These are phyloP conservation scores for Ambispora gerdemannii DNA, from an alignment of 192 early-diverging fungal species.

Conservation along the genomic window DNA sequence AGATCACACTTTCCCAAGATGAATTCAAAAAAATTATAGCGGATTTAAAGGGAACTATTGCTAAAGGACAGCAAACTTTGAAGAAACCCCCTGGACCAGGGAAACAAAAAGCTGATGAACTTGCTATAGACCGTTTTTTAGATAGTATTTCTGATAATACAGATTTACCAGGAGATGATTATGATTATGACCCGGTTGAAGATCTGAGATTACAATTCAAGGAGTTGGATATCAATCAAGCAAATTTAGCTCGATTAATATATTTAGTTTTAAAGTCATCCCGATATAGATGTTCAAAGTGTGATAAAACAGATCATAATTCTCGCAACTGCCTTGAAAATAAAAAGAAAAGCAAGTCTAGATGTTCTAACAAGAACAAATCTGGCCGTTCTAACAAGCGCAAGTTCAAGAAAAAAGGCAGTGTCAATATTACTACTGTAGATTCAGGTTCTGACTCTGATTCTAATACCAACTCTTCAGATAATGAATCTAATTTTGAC, in stretches of 20 bases:
- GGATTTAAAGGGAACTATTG: conserved; percentile 11
- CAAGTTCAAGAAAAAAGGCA: conserved; percentile 27
- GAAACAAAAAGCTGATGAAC: conserved; percentile 20
- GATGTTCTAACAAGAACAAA: conserved; percentile 19
- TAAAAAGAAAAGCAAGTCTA: conserved; percentile 25
- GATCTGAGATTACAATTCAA: conserved; percentile 27
- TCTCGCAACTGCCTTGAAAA: conserved; percentile 16
- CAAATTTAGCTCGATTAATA: conserved; percentile 20
- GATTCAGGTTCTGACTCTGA: conserved; percentile 15
- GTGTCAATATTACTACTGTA: conserved; percentile 4
- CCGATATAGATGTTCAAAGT: conserved; percentile 23
- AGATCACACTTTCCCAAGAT: conserved; percentile 12
- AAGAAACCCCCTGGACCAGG: neutral
- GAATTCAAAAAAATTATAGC: conserved; percentile 20
- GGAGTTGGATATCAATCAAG: conserved; percentile 16
- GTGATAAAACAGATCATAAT: conserved; percentile 20
- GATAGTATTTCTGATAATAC: conserved; percentile 16
- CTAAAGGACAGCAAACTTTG: conserved; percentile 7
- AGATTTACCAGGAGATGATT: conserved; percentile 5
- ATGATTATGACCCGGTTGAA: conserved; percentile 25
- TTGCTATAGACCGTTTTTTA: conserved; percentile 18
- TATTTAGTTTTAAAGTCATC: conserved; percentile 17
- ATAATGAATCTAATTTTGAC: too few relatives aligned
- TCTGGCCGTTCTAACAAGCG: too few relatives aligned
- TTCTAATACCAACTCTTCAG: too few relatives aligned